Base-by-base conservation (phyloP, 2,329 filamentous ascomycete species). In the Botrytis cinerea region DNA sequence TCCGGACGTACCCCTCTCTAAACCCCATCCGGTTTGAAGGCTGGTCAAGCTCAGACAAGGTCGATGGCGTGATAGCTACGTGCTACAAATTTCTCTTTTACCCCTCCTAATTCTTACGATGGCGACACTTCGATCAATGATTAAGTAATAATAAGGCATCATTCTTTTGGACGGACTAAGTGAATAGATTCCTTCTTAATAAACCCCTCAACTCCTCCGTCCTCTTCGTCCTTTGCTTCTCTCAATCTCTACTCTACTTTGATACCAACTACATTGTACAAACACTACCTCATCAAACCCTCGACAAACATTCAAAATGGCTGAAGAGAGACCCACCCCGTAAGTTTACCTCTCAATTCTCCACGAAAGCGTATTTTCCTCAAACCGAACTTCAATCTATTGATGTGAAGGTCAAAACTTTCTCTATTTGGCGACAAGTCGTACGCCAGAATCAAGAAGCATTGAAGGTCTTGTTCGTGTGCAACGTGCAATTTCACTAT, bases 261-360 rank as follows among this genome's bases (percentile, higher is more conserved):
- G 22, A 59, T 16, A 32, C 18, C 38, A 48, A 38, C 40, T 46
- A n/a, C 45, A 40, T 32, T n/a, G 54, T 63, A 28, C 57, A 62
- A 45, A 40, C 40, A 60, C 38, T 22, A 45, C 25, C 46, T 54
- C n/a, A 61, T 14, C 28, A 63, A 59, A 28, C 22, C 38, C 14
- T 48, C 35, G 48, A 35, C n/a, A 73, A 22, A 70, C 43, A 67
- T 54, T 71, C 70, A 75, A 63, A n/a, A 75, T 75, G 74, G 68
- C 74, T n/a, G 73, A 75, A 72, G 70, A 73, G 66, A 57, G 75
- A 73, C 54, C 75, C 73, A 48, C 75, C 63, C 75, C 75, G 75
- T 76, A 75, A 76, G 75, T 76, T 7, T 28, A n/a, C 46, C 38
- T 57, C 18, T 32, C 54, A 6, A 43, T 32, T 57, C 4, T 10